Evolutionary conservation across 768 basidiomycete species (phyloP).

Genomic region (Psilocybe tampanensis): DNA sequence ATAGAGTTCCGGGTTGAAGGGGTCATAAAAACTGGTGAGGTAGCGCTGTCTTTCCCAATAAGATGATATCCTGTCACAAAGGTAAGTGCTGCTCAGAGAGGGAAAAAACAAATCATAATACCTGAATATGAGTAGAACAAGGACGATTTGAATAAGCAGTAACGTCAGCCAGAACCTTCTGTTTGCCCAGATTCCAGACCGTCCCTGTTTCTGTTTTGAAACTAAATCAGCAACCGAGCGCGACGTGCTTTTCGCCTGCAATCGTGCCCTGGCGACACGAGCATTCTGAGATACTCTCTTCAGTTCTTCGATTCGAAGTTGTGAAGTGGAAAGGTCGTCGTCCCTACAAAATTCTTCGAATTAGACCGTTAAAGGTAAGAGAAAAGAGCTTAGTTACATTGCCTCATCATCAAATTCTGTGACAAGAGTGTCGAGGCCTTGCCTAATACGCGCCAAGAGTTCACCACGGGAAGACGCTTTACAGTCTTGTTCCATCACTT

Average conservation of each 20-base stretch:
- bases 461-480: constrained; percentile 43
- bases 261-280: constrained; percentile 43
- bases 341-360: constrained; percentile 4
- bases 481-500: constrained; percentile 16
- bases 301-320: constrained; percentile 49
- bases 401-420: constrained; percentile 60
- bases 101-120: constrained; percentile 27
- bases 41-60: constrained; percentile 57
- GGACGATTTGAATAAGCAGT: constrained; percentile 42
- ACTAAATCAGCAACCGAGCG: neutral
- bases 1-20: constrained; percentile 74
- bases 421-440: constrained; percentile 58
- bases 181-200: neutral
- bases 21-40: constrained; percentile 77
- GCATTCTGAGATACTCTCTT: constrained; percentile 55
- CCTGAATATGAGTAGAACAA: constrained; percentile 61
- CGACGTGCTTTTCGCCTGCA: neutral
- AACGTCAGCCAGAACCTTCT: constrained; percentile 21
- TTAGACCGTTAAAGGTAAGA: neutral
- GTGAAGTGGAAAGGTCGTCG: constrained; percentile 30
- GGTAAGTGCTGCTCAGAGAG: constrained; percentile 6
- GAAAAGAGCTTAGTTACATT: constrained; percentile 42
- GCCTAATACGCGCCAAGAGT: constrained; percentile 57
- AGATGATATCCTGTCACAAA: constrained; percentile 42
- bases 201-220: neutral